A percentile compares a stretch with the other conserved stretches of the same genome.
These are phyloP conservation scores for Verticillium longisporum DNA, from an alignment of 2,329 filamentous ascomycete species.

Conservation along the genomic window DNA sequence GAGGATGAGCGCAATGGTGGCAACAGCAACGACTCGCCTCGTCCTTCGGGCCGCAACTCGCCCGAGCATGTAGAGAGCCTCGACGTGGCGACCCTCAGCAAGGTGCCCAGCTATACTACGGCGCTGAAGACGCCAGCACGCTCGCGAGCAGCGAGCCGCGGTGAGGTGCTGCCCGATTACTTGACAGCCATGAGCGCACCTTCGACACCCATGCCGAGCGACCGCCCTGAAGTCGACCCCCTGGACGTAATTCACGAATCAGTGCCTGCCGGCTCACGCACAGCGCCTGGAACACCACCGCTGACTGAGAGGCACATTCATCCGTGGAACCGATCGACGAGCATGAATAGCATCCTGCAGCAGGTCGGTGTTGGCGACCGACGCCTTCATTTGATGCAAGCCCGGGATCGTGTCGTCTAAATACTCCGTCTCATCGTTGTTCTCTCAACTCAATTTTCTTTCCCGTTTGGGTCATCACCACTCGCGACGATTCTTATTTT, in stretches of 20 bases:
- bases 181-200: slow-evolving; percentile 51
- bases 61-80: slow-evolving; percentile 50
- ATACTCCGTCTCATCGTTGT: not conserved
- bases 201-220: slow-evolving; percentile 33
- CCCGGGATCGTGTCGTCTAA: slow-evolving; percentile 24
- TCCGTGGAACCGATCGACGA: slow-evolving; percentile 10
- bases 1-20: slow-evolving; percentile 27
- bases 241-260: slow-evolving; percentile 21
- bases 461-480: not conserved
- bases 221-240: slow-evolving; percentile 15
- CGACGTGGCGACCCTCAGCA: slow-evolving; percentile 59
- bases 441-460: not conserved
- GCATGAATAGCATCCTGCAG: slow-evolving; percentile 9
- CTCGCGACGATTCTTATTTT: not conserved
- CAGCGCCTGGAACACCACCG: not conserved
- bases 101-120: slow-evolving; percentile 72
- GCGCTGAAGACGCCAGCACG: slow-evolving; percentile 61
- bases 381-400: slow-evolving; percentile 27
- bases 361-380: slow-evolving; percentile 11
- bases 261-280: not conserved
- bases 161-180: slow-evolving; percentile 58
- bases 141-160: slow-evolving; percentile 40
- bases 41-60: slow-evolving; percentile 41
- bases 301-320: not conserved
- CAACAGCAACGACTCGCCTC: not conserved